Evolutionary conservation across 2,329 filamentous ascomycete genomes (phyloP).

Genomic region (Aspergillus pseudonomiae): DNA sequence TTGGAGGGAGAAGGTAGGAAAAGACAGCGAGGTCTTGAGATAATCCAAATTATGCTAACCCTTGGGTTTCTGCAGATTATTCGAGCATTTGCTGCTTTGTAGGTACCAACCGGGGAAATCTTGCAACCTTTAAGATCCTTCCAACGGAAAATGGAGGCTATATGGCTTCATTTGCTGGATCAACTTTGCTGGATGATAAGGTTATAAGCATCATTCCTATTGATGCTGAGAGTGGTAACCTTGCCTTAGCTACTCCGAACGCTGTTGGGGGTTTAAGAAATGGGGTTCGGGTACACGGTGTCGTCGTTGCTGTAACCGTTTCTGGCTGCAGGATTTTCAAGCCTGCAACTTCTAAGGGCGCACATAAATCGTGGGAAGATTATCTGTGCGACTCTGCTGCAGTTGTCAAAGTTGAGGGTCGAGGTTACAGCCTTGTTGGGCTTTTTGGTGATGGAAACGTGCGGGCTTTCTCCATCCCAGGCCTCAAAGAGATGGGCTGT

Average conservation of each 20-base stretch:
- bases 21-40: background rate
- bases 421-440: conserved; percentile 77
- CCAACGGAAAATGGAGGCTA: conserved; percentile 72
- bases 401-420: conserved; percentile 73
- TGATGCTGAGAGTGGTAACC: conserved; percentile 73
- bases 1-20: conserved; percentile 76
- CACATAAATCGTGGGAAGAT: conserved; percentile 85
- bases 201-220: conserved; percentile 81
- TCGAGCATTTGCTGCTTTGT: conserved; percentile 93
- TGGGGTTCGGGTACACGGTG: conserved; percentile 76
- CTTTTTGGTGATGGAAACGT: conserved; percentile 81
- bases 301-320: conserved; percentile 74
- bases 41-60: conserved; percentile 27
- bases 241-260: conserved; percentile 73
- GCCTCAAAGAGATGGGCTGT: conserved; percentile 78
- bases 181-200: conserved; percentile 65
- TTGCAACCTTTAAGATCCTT: conserved; percentile 88
- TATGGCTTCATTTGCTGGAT: conserved; percentile 70
- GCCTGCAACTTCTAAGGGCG: conserved; percentile 83
- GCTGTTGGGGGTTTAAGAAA: conserved; percentile 76
- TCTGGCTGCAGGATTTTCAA: conserved; percentile 84
- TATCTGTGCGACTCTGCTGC: conserved; percentile 78
- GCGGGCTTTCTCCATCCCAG: conserved; percentile 84
- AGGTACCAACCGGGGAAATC: conserved; percentile 80
- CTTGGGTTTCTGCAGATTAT: conserved; percentile 59